phyloP scores from a whole-genome alignment of 2,329 filamentous ascomycete genomes.

The Tolypocladium album region DNA sequence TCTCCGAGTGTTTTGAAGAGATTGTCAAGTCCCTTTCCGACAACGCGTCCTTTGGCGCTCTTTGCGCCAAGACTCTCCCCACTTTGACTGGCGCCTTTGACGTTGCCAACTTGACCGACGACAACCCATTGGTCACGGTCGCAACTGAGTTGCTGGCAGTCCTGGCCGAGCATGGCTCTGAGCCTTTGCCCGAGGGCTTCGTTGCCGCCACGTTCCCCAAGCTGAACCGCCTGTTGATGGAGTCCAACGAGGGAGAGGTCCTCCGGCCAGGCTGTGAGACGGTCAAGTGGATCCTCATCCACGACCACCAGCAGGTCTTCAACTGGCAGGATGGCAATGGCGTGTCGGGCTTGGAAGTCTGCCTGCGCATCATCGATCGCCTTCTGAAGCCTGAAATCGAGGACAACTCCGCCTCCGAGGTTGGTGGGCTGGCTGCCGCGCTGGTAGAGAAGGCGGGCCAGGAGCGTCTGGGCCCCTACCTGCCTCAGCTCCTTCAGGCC shows the following conservation, averaged over 20 bases:
- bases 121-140: slow-evolving; percentile 76
- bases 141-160: slow-evolving; percentile 76
- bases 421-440: slow-evolving; percentile 87
- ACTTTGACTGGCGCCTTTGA: slow-evolving; percentile 84
- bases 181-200: slow-evolving; percentile 79
- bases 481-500: slow-evolving; percentile 78
- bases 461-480: slow-evolving; percentile 79
- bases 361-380: slow-evolving; percentile 84
- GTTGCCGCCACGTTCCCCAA: slow-evolving; percentile 81
- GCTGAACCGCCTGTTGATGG: slow-evolving; percentile 70
- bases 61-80: slow-evolving; percentile 80
- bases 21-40: slow-evolving; percentile 61
- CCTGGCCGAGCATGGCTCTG: slow-evolving; percentile 70
- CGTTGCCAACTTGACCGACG: slow-evolving; percentile 73
- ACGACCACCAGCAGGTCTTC: slow-evolving; percentile 85
- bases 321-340: slow-evolving; percentile 72
- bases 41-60: slow-evolving; percentile 58
- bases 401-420: slow-evolving; percentile 90
- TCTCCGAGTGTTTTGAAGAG: slow-evolving; percentile 86
- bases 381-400: slow-evolving; percentile 76
- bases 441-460: slow-evolving; percentile 92
- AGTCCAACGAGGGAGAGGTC: slow-evolving; percentile 76
- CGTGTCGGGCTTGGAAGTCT: slow-evolving; percentile 77
- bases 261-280: slow-evolving; percentile 77
- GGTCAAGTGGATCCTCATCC: slow-evolving; percentile 79